Evolutionary conservation across 129 eudicot species (phyloP).

Genomic region (Heracleum sosnowskyi): DNA sequence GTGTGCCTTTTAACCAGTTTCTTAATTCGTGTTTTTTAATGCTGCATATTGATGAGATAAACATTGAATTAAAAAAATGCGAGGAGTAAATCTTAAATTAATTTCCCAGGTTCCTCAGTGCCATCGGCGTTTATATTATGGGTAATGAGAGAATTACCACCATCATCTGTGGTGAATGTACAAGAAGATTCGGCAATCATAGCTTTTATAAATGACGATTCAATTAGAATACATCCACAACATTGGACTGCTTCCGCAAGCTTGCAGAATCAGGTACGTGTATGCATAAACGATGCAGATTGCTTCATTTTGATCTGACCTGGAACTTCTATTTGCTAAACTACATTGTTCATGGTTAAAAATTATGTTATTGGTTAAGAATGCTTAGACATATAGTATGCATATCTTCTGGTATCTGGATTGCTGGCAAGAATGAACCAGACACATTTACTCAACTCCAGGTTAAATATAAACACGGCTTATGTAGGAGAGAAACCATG

Average conservation of each 20-base stretch:
- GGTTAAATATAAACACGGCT: not conserved
- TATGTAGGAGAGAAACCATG: not conserved
- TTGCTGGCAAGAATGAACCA: not conserved
- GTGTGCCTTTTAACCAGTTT: not conserved
- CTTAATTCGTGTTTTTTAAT: not conserved
- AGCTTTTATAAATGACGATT: constrained; percentile 54
- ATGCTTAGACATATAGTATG: no score
- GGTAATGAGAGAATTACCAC: constrained; percentile 93
- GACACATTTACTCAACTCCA: not conserved
- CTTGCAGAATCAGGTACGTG: constrained; percentile 83
- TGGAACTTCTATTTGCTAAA: not conserved
- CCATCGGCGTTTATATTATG: constrained; percentile 84
- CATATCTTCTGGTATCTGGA: not conserved
- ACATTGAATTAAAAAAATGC: not conserved
- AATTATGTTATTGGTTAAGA: not conserved
- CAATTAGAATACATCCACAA: constrained; percentile 36
- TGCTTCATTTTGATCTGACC: not conserved
- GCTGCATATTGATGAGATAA: not conserved
- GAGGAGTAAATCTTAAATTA: constrained; percentile 42
- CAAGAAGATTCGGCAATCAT: constrained; percentile 64
- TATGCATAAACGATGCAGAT: constrained; percentile 52
- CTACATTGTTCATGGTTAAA: not conserved
- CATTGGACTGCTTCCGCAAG: constrained; percentile 68
- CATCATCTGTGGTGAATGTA: constrained; percentile 41
- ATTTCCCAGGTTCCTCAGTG: constrained; percentile 78